Evolutionary conservation across 2,329 filamentous ascomycete species (phyloP), one percentile per base, ranked within the genome.

Genomic region (Alternaria metachromatica): DNA sequence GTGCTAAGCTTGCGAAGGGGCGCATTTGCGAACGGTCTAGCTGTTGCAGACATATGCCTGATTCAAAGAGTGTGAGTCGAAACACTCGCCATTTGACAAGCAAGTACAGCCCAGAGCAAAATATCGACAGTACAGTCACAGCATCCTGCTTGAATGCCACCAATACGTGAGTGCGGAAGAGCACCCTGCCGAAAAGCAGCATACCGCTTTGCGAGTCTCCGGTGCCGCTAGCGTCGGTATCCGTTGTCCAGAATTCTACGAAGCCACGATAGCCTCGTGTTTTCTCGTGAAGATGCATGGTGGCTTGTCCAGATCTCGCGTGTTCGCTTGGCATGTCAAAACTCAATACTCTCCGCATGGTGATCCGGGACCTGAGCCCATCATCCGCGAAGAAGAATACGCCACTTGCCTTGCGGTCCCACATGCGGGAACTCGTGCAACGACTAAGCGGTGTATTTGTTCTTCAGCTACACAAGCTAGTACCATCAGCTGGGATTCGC

Each of bases 251-350:
- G 43, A 41, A 21, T 44, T 48, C 49, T 21, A 26, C 37, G 46
- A 51, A 26, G 46, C 23, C 30, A 26, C 25, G 13, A 51, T 51
- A 33, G 37, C 54, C 49, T 59, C 57, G 33, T 53, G 37, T 54
- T 28, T 41, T 46, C 51, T 58, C 54, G 60, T 48, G 28, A 58
- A 18, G 33, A n/a, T 58, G 62, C 25, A 55, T 54, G 18, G 54
- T 62, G 58, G 54, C 62, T 55, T 54, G 33, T 18, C 50, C 18
- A 49, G 48, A 41, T 43, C 57, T 55, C 43, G 50, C 50, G 11
- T 63, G 46, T 18, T 48, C 15, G 33, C 51, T 55, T 60, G 50
- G 56, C 44, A 63, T 45, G 20, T 23, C 50, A 63, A 20, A 49
- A 55, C 25, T 48, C 56, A 55, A 50, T 59, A 48, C 13, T 53